Evolutionary conservation across 352 stramenopile genomes (phyloP), one percentile per base, ranked within the genome.

Genomic region (Phytophthora meadii): DNA sequence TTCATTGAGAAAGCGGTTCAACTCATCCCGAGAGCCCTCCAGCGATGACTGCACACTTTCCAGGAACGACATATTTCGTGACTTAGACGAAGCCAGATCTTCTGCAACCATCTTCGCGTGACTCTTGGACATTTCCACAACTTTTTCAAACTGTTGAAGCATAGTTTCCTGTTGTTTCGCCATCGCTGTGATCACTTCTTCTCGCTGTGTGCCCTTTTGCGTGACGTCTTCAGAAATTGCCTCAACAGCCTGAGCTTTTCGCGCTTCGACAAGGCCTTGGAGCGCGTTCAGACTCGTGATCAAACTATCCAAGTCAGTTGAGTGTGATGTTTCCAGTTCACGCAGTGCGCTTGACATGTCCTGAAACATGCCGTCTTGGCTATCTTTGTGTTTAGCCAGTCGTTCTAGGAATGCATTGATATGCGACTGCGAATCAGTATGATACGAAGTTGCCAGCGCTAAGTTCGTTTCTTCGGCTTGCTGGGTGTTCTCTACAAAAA

Each of bases 401-500:
- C 77, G 61, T 7, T 76, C 48, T 32, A 88, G 68, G 34, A 91
- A 92, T 3, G 54, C 44, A 6, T 65, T 54, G 25, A 93, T 77
- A 30, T 86, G 79, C 0, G 61, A 55, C 3, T 82, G 53, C 3
- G 82, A 82, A 1, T 76, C 54, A n/a, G 68, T 73, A 8, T 72
- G 76, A 60, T 85, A 91, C 6, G 61, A 65, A 22, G 42, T 74
- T 0, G 81, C 69, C 25, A 92, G 46, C 10, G 75, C 68, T 41
- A 71, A 69, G 61, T 94, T 94, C 8, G 71, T 42, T 32, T 76
- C 61, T 32, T 79, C 86, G n/a, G 79, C 62, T 3, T 48, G 61
- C 17, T 80, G 63, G 17, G 86, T 82, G 6, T 77, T 84, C 25
- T 84, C 79, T 87, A 46, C 17, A 52, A 65, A 47, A 19, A 22